A percentile compares a stretch with the other conserved stretches of the same genome.
phyloP scores from a whole-genome alignment of 23 red algal genomes.

The Porphyridium purpureum region DNA sequence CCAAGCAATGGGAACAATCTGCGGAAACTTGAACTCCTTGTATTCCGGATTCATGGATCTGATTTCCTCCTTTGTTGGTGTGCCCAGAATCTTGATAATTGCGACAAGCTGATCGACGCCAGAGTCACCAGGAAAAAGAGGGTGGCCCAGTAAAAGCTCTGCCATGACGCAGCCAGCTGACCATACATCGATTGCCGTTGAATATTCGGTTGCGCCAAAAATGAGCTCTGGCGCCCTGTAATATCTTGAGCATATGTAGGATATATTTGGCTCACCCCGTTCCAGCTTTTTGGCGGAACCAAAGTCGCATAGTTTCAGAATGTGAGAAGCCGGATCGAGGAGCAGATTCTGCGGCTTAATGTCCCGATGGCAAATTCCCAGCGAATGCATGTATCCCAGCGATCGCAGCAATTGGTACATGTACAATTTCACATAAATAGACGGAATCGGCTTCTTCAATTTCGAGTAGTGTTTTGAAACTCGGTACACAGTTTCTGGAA shows the following conservation, averaged over 20 bases:
- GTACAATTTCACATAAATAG: conserved; percentile 85
- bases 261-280: conserved; percentile 72
- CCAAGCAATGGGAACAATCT: conserved; percentile 56
- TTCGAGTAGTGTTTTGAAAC: conserved; percentile 83
- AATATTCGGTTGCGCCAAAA: conserved; percentile 82
- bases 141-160: conserved; percentile 79
- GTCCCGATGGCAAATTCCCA: conserved; percentile 82
- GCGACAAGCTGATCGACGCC: conserved; percentile 87
- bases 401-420: conserved; percentile 90
- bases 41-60: conserved; percentile 82
- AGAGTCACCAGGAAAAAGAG: conserved; percentile 85
- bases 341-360: conserved; percentile 96
- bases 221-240: conserved; percentile 88
- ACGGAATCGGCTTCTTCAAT: conserved; percentile 71
- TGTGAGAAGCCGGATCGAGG: conserved; percentile 33
- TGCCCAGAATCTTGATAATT: conserved; percentile 94
- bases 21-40: conserved; percentile 87
- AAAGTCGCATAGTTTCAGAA: conserved; percentile 86
- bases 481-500: conserved; percentile 92
- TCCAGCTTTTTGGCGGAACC: conserved; percentile 83
- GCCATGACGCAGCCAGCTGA: conserved; percentile 93
- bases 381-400: conserved; percentile 72
- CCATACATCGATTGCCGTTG: conserved; percentile 91
- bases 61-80: conserved; percentile 79
- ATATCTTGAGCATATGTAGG: conserved; percentile 93